phyloP scores from a whole-genome alignment of 805 yeast species.

The Candida maris region DNA sequence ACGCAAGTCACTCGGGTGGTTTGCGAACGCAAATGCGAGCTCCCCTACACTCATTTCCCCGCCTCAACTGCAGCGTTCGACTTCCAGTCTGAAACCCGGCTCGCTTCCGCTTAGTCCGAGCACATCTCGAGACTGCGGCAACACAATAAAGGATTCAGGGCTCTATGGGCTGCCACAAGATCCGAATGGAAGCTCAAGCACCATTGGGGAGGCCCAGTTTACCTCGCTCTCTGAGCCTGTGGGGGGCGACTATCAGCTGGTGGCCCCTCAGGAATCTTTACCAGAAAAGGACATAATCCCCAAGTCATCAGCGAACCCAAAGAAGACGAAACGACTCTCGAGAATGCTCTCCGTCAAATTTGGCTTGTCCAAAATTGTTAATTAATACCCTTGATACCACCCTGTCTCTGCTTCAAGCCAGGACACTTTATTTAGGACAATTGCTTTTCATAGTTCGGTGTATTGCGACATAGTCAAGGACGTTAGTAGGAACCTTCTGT shows the following conservation, averaged over 20 bases:
- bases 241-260: constrained; percentile 6
- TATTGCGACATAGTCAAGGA: no score
- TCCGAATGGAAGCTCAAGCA: not conserved
- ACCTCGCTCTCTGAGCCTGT: not conserved
- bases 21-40: constrained; percentile 18
- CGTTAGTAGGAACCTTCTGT: no score
- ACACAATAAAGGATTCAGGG: not conserved
- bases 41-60: constrained; percentile 11
- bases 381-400: constrained; percentile 8
- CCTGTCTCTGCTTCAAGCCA: no score
- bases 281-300: constrained; percentile 7
- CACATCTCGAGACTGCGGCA: not conserved
- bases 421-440: no score
- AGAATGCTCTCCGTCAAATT: constrained; percentile 24
- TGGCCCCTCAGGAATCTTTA: constrained; percentile 2
- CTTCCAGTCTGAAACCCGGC: not conserved
- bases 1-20: constrained; percentile 26
- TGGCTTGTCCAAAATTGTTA: constrained; percentile 20
- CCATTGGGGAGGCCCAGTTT: not conserved
- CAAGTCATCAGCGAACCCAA: constrained; percentile 6
- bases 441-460: no score
- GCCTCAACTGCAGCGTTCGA: not conserved
- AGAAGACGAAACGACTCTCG: constrained; percentile 20
- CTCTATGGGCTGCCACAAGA: no score
- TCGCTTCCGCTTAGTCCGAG: not conserved